phyloP scores from a whole-genome alignment of 2,329 filamentous ascomycete species.

The Berkeleyomyces basicola region DNA sequence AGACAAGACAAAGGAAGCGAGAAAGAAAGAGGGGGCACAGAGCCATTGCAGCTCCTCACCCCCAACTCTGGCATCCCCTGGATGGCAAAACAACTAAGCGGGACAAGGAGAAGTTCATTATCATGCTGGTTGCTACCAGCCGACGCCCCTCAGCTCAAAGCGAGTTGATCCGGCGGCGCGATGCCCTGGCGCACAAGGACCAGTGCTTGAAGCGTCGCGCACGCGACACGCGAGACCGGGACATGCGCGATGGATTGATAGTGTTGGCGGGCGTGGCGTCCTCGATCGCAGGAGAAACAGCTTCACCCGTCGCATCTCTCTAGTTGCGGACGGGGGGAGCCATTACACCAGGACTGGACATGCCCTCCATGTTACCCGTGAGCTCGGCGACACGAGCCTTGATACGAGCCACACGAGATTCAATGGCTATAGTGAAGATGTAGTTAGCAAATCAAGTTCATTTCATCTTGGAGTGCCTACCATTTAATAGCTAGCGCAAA shows the following conservation, averaged over 20 bases:
- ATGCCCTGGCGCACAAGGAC: not conserved
- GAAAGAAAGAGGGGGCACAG: not conserved
- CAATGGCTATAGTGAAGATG: conserved; percentile 50
- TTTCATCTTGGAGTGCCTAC: not conserved
- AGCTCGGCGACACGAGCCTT: conserved; percentile 92
- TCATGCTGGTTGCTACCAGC: no score
- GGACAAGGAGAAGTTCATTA: no score
- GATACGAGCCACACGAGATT: conserved; percentile 90
- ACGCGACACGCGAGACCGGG: not conserved
- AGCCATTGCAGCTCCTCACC: not conserved
- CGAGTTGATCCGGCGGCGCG: not conserved
- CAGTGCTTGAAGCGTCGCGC: not conserved
- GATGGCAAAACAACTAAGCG: no score
- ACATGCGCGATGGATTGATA: not conserved
- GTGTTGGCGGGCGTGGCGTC: not conserved
- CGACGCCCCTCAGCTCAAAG: not conserved
- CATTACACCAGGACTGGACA: conserved; percentile 23
- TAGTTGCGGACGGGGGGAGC: conserved; percentile 18
- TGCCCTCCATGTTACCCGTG: conserved; percentile 64
- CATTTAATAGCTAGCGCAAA: not conserved
- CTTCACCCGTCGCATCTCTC: conserved; percentile 4
- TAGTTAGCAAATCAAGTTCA: conserved; percentile 16
- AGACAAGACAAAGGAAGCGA: not conserved
- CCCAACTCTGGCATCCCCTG: no score
- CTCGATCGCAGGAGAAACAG: not conserved